Evolutionary conservation across 352 stramenopile genomes (phyloP).

Genomic region (Pythium phragmitis): DNA sequence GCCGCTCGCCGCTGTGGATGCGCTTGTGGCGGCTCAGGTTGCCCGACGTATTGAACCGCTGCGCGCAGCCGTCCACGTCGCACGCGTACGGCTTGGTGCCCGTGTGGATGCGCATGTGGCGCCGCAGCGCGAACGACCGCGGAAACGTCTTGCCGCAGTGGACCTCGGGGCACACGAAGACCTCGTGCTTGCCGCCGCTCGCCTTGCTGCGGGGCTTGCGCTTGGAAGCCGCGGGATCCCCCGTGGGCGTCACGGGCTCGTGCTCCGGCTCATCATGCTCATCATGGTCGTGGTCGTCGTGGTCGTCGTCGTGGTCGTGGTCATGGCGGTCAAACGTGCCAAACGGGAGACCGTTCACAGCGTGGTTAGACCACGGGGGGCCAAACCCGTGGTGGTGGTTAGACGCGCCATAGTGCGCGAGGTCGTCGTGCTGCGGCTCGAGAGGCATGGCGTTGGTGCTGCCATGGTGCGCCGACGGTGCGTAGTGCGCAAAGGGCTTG

Average conservation of each 20-base stretch:
- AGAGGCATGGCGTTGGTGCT: not conserved
- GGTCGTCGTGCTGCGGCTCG: conserved; percentile 15
- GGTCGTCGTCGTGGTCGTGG: conserved; percentile 3
- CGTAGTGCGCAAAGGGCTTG: conserved; percentile 8
- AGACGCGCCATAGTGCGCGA: conserved; percentile 3
- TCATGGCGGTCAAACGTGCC: conserved; percentile 2
- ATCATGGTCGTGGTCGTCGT: conserved; percentile 7
- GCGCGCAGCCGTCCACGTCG: conserved; percentile 67
- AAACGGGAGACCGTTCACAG: not conserved
- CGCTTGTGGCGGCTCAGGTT: conserved; percentile 87
- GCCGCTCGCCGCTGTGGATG: conserved; percentile 82
- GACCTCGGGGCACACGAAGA: conserved; percentile 72
- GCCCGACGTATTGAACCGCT: conserved; percentile 87
- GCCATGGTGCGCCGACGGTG: not conserved
- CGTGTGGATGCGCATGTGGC: conserved; percentile 86
- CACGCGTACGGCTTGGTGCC: conserved; percentile 82
- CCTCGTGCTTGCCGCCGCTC: conserved; percentile 34
- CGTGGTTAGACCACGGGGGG: not conserved
- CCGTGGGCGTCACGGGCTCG: conserved; percentile 11
- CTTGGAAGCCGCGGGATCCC: conserved; percentile 24
- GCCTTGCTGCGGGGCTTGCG: conserved; percentile 31
- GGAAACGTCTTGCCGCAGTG: conserved; percentile 87
- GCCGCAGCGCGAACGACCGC: conserved; percentile 75
- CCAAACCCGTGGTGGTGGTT: conserved; percentile 4
- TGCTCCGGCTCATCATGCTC: conserved; percentile 1